Evolutionary conservation across 306 rosid species (phyloP).

Genomic region (Leucaena leucocephala): DNA sequence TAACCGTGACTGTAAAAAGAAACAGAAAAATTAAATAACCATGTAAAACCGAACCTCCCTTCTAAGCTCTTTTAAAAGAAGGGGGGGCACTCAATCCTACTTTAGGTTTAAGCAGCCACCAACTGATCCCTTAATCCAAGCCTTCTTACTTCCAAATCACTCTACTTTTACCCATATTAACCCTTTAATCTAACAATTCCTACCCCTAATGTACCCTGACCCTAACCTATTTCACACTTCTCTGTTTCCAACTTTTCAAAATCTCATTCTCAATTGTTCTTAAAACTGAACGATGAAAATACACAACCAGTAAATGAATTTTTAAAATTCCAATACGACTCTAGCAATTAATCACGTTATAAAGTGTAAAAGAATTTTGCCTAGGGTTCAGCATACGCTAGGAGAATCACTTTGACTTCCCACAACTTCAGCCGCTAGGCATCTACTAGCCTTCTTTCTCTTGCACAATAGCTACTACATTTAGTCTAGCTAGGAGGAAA

Average conservation of each 20-base stretch:
- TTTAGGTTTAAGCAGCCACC: neutral
- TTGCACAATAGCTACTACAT: neutral
- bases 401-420: conserved; percentile 27
- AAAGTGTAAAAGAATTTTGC: conserved; percentile 12
- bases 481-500: neutral
- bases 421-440: conserved; percentile 22
- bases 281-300: conserved; percentile 13
- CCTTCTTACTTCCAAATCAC: neutral
- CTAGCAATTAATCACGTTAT: conserved; percentile 24
- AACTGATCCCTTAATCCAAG: neutral
- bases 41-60: neutral
- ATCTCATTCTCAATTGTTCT: conserved; percentile 20
- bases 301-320: neutral
- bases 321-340: conserved; percentile 6
- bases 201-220: neutral
- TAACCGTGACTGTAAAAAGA: neutral
- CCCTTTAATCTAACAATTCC: no score
- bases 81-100: neutral
- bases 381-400: conserved; percentile 14
- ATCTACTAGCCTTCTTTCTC: conserved; percentile 2
- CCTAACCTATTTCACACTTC: neutral
- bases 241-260: neutral
- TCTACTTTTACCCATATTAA: neutral
- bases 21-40: no score
- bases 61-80: neutral